Conservation (phyloP, 2,329 filamentous ascomycete species). For the Phyllosticta ampelicida region DNA sequence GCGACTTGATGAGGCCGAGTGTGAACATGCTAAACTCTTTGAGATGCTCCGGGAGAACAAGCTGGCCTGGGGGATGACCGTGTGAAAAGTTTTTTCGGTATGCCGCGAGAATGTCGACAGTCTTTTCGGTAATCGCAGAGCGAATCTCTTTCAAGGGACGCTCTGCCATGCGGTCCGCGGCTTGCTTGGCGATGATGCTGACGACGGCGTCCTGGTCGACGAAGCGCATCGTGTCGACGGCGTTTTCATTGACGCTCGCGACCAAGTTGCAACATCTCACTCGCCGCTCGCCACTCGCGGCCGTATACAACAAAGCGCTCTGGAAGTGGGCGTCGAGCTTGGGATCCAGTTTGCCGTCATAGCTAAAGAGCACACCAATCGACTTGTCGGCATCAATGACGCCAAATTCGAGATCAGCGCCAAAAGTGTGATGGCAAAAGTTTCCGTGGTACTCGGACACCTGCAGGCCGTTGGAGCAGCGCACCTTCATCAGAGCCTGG, state of each 20-base stretch:
- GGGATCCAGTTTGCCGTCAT: constrained; percentile 94
- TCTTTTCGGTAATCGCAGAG: constrained; percentile 74
- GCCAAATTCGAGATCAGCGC: constrained; percentile 88
- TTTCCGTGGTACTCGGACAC: constrained; percentile 92
- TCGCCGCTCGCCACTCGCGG: constrained; percentile 74
- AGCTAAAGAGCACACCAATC: constrained; percentile 79
- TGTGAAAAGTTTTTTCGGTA: constrained; percentile 91
- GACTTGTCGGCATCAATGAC: constrained; percentile 90
- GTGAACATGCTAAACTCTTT: constrained; percentile 98
- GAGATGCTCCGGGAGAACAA: constrained; percentile 88
- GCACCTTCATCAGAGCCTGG: constrained; percentile 95
- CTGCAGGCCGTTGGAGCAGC: constrained; percentile 92
- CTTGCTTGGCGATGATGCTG: constrained; percentile 83
- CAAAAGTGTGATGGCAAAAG: constrained; percentile 91
- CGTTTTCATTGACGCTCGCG: constrained; percentile 77
- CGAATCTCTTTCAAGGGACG: constrained; percentile 75
- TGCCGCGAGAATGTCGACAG: constrained; percentile 79
- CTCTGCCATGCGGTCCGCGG: constrained; percentile 73
- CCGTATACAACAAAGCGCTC: constrained; percentile 87
- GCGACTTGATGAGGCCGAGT: constrained; percentile 76
- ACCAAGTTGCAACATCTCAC: constrained; percentile 92
- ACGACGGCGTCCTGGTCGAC: constrained; percentile 93
- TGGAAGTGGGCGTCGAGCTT: constrained; percentile 98
- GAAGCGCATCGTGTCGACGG: constrained; percentile 77
- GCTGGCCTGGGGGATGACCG: constrained; percentile 76